phyloP scores from a whole-genome alignment of 495 filamentous ascomycete species.

The Durotheca rogersii region DNA sequence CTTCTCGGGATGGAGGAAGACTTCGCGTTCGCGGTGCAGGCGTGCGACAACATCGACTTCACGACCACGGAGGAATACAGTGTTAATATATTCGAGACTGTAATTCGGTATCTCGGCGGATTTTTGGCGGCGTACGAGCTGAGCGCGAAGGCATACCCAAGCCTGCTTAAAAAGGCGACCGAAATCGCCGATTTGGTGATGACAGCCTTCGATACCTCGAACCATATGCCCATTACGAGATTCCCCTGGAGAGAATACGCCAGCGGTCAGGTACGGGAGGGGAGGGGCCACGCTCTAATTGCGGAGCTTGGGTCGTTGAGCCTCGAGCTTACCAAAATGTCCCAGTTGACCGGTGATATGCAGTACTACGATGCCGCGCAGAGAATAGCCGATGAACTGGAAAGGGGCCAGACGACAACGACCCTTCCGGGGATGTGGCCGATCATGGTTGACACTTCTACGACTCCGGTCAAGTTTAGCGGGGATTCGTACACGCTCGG shows the following conservation, averaged over 20 bases:
- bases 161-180: slow-evolving; percentile 71
- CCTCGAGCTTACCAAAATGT: slow-evolving; percentile 79
- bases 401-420: slow-evolving; percentile 63
- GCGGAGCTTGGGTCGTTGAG: slow-evolving; percentile 75
- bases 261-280: slow-evolving; percentile 42
- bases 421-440: slow-evolving; percentile 81
- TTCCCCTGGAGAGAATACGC: slow-evolving; percentile 62
- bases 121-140: slow-evolving; percentile 77
- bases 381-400: slow-evolving; percentile 74
- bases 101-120: slow-evolving; percentile 74
- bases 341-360: slow-evolving; percentile 75
- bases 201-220: slow-evolving; percentile 83
- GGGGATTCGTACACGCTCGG: slow-evolving; percentile 63
- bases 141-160: slow-evolving; percentile 55
- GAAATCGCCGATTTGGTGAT: slow-evolving; percentile 79
- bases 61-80: slow-evolving; percentile 54
- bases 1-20: slow-evolving; percentile 81
- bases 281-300: slow-evolving; percentile 41
- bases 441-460: slow-evolving; percentile 61
- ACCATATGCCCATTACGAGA: slow-evolving; percentile 78
- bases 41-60: slow-evolving; percentile 75
- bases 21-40: slow-evolving; percentile 70
- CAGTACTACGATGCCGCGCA: slow-evolving; percentile 88
- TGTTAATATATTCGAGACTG: slow-evolving; percentile 75
- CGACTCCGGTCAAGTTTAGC: slow-evolving; percentile 53